Evolutionary conservation across 768 basidiomycete species (phyloP).

Genomic region (Paxillus involutus): DNA sequence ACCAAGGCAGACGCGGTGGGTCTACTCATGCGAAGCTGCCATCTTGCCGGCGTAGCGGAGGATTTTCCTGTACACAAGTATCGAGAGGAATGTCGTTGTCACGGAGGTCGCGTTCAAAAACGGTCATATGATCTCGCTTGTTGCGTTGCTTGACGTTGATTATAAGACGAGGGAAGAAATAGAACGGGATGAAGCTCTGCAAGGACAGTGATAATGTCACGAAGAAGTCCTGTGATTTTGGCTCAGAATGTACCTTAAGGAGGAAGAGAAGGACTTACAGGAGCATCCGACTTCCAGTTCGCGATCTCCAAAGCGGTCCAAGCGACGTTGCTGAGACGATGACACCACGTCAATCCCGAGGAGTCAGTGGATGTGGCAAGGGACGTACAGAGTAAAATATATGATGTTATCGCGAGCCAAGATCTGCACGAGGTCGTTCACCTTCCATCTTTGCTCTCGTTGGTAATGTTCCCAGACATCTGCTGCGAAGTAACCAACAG

Average conservation of each 20-base stretch:
- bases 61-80: too few species aligned
- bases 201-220: slow-evolving; percentile 11
- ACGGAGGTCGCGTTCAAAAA: not conserved
- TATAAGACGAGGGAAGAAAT: slow-evolving; percentile 18
- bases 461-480: slow-evolving; percentile 7
- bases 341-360: not conserved
- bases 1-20: too few species aligned
- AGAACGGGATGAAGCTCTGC: slow-evolving; percentile 15
- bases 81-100: too few species aligned
- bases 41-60: too few species aligned
- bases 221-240: slow-evolving; percentile 3
- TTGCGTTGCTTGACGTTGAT: slow-evolving; percentile 11
- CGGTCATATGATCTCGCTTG: slow-evolving; percentile 11
- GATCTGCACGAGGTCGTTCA: slow-evolving; percentile 10
- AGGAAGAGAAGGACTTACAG: not conserved
- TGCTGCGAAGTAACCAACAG: slow-evolving; percentile 7
- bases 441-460: not conserved
- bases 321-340: slow-evolving; percentile 1
- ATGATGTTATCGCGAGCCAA: slow-evolving; percentile 17
- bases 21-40: too few species aligned
- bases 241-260: not conserved
- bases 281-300: not conserved
- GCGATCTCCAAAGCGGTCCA: slow-evolving; percentile 3
- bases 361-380: not conserved
- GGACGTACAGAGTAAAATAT: slow-evolving; percentile 19